Evolutionary conservation across 208 protist species (phyloP).

Genomic region (Lotmaria passim): DNA sequence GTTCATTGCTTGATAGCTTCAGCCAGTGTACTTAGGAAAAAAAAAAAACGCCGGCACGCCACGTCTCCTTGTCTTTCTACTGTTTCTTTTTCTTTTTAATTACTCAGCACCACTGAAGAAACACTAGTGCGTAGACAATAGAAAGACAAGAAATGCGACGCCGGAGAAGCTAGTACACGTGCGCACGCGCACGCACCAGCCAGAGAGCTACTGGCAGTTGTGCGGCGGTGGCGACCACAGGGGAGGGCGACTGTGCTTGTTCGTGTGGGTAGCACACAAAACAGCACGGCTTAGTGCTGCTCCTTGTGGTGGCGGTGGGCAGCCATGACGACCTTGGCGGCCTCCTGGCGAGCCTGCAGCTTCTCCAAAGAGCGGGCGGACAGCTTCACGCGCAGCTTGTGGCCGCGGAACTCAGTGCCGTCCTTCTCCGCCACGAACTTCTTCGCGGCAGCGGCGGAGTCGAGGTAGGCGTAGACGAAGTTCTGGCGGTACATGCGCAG

Average conservation of each 20-base stretch:
- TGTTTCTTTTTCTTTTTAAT: not conserved
- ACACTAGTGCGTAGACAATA: not conserved
- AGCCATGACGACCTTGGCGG: constrained; percentile 66
- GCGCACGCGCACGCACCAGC: not conserved
- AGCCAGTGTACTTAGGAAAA: constrained; percentile 19
- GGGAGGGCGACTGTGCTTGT: not conserved
- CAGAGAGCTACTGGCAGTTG: not conserved
- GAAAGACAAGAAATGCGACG: not conserved
- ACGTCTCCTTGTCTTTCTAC: not conserved
- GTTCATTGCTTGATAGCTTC: constrained; percentile 23
- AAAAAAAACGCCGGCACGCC: constrained; percentile 6
- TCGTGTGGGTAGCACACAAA: not conserved
- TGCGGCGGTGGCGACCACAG: not conserved
- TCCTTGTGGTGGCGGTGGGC: constrained; percentile 69
- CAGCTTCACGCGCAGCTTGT: constrained; percentile 69
- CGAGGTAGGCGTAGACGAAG: constrained; percentile 82
- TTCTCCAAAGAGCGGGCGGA: constrained; percentile 78
- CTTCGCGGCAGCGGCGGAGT: constrained; percentile 64
- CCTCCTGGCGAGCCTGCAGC: constrained; percentile 55
- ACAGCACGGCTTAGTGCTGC: constrained; percentile 18
- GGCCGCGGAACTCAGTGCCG: constrained; percentile 75
- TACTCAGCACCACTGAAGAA: too few relatives aligned
- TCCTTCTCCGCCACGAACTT: constrained; percentile 84
- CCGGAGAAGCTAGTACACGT: constrained; percentile 6
- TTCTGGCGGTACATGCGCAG: constrained; percentile 84